Evolutionary conservation across 2,329 filamentous ascomycete genomes (phyloP).

Genomic region (Trichoderma sp.): DNA sequence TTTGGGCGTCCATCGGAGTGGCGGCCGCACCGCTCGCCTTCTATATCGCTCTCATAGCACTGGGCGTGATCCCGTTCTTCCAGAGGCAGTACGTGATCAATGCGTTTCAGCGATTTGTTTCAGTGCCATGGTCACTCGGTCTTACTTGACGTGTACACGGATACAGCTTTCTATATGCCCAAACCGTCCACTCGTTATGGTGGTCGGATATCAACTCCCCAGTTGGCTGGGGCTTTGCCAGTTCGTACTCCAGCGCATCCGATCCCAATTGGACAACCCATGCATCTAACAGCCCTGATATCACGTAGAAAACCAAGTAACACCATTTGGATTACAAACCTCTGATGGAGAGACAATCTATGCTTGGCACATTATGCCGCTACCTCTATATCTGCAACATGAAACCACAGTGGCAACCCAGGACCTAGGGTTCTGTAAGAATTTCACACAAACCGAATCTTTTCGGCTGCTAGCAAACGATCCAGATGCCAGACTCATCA

Average conservation of each 20-base stretch:
- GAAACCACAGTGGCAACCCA: slow-evolving; percentile 59
- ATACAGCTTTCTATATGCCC: slow-evolving; percentile 73
- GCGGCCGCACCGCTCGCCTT: slow-evolving; percentile 9
- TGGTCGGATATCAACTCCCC: slow-evolving; percentile 73
- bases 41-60: slow-evolving; percentile 64
- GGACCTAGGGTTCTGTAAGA: slow-evolving; percentile 45
- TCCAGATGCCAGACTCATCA: slow-evolving; percentile 59
- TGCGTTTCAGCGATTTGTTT: background rate
- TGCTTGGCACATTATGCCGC: slow-evolving; percentile 85
- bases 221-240: slow-evolving; percentile 81
- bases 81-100: slow-evolving; percentile 69
- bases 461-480: slow-evolving; percentile 63
- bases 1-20: slow-evolving; percentile 22
- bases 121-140: background rate
- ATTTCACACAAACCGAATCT: slow-evolving; percentile 55
- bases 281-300: background rate
- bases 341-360: slow-evolving; percentile 75
- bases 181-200: slow-evolving; percentile 70
- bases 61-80: slow-evolving; percentile 65
- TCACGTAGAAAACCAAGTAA: slow-evolving; percentile 73
- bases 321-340: slow-evolving; percentile 75
- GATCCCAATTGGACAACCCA: no score
- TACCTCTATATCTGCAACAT: slow-evolving; percentile 71
- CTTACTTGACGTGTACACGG: slow-evolving; percentile 16
- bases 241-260: slow-evolving; percentile 42